Percentiles rank a stretch among this genome's conserved stretches.
These are phyloP conservation scores for Solanum neorickii DNA, from an alignment of 257 asterid genomes.

Conservation along the genomic window DNA sequence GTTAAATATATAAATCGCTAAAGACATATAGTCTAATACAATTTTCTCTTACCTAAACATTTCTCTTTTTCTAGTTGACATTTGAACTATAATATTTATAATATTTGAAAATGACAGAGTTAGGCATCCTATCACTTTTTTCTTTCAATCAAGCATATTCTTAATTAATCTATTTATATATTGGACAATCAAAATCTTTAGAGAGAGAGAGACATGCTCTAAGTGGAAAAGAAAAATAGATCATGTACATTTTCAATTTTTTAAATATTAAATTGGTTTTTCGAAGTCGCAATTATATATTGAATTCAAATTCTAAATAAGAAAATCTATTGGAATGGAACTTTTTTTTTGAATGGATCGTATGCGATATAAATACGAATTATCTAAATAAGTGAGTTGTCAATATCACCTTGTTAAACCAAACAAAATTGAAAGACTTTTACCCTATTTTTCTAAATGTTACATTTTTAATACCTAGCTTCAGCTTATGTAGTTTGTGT, in stretches of 20 bases:
- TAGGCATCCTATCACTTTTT: not conserved
- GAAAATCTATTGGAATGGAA: not conserved
- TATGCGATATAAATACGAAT: not conserved
- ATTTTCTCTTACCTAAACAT: not conserved
- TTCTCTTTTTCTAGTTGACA: not conserved
- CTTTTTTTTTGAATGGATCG: not conserved
- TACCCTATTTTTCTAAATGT: not conserved
- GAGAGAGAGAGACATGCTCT: not conserved
- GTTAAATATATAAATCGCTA: not conserved
- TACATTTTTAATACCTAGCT: not conserved
- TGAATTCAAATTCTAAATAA: not conserved
- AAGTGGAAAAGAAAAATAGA: not conserved
- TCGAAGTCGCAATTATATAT: not conserved
- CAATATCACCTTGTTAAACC: too few relatives aligned
- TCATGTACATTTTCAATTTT: too few relatives aligned
- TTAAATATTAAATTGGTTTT: not conserved
- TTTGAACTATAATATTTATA: not conserved
- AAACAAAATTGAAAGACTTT: too few relatives aligned
- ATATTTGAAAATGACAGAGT: not conserved
- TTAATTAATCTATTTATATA: not conserved
- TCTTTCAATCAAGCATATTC: not conserved
- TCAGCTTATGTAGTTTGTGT: not conserved
- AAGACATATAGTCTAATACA: not conserved
- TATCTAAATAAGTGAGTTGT: not conserved
- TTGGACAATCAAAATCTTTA: not conserved